Base-by-base conservation (phyloP, 441 rosid genomes). In the Syzygium syzygioides region DNA sequence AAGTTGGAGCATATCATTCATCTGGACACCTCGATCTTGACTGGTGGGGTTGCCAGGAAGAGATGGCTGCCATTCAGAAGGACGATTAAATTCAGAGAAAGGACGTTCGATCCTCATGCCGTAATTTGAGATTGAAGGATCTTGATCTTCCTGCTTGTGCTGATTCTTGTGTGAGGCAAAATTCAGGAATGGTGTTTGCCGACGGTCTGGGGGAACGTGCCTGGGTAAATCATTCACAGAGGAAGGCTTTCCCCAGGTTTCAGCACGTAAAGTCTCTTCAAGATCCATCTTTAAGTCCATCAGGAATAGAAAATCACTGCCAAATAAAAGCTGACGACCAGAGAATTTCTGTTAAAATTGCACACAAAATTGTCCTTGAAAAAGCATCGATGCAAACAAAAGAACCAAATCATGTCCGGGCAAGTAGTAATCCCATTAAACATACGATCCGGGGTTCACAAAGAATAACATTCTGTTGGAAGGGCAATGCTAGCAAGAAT, bases 131-230 rank as follows among this genome's bases (percentile, higher is more conserved):
- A 94, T 89, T 37, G 94, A 88, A 85, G 94, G 89, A 88, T 95
- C 95, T 90, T 93, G 90, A 89, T 95, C 95, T 91, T 93, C 96
- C 97, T 96, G 94, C 87, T 93, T 94, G 60, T 95, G 97, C 88
- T 91, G 94, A 89, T 87, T 86, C 37, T 91, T 91, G 79, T 88
- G 93, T 15, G 90, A 66, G 80, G 76, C 55, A 90, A 93, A 95
- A 91, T 89, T 89, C 30, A 90, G 55, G 45, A 93, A 93, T 86
- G 91, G 88, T 45, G 88, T 32, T 37, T 55, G 86, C 85, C 91
- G 48, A 45, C 48, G 90, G 86, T 91, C 90, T 1, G 91, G 86
- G 45, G 90, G 86, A 41, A 90, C 88, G 54, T 86, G 90, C 89
- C 92, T 91, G 9, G 89, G 90, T 86, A 92, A 89, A 79, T 91